These are phyloP conservation scores for Aspergillus biplanus DNA, from an alignment of 495 filamentous ascomycete genomes.

Conservation along the genomic window DNA sequence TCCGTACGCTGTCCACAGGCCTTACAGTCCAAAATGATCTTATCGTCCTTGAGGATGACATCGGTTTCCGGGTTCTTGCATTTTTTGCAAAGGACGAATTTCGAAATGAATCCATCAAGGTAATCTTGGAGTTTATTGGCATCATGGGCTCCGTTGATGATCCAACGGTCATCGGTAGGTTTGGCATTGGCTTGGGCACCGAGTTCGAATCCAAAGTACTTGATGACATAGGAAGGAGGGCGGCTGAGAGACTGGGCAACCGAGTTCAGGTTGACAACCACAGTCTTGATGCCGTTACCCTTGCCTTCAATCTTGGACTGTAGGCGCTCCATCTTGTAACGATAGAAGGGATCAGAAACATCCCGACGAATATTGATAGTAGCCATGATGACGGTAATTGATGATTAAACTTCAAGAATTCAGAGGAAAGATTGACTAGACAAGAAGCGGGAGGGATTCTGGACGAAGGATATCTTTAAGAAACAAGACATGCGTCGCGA, in stretches of 20 bases:
- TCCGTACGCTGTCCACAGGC: conserved; percentile 92
- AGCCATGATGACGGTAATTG: conserved; percentile 68
- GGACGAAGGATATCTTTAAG: conserved; percentile 45
- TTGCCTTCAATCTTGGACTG: conserved; percentile 99
- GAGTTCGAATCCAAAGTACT: conserved; percentile 99
- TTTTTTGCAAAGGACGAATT: conserved; percentile 98
- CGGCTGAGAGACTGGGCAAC: conserved; percentile 91
- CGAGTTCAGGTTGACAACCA: conserved; percentile 95
- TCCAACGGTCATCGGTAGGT: conserved; percentile 97
- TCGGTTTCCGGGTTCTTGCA: conserved; percentile 99
- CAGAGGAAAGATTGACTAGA: conserved; percentile 22
- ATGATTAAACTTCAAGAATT: conserved; percentile 25
- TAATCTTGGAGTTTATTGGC: conserved; percentile 95
- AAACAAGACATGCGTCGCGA: conserved; percentile 58
- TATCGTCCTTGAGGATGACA: conserved; percentile 88
- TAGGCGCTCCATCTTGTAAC: conserved; percentile 99
- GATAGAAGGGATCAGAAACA: conserved; percentile 98
- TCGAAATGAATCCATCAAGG: conserved; percentile 95
- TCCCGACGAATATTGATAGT: conserved; percentile 94
- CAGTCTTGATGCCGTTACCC: conserved; percentile 95
- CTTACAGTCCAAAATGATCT: conserved; percentile 95
- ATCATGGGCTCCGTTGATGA: conserved; percentile 99
- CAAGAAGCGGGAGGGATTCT: conserved; percentile 45
- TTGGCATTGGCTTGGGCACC: conserved; percentile 98
- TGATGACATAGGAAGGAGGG: conserved; percentile 93